Conservation (phyloP, 2,329 filamentous ascomycete species). For the Cladophialophora yegresii region DNA sequence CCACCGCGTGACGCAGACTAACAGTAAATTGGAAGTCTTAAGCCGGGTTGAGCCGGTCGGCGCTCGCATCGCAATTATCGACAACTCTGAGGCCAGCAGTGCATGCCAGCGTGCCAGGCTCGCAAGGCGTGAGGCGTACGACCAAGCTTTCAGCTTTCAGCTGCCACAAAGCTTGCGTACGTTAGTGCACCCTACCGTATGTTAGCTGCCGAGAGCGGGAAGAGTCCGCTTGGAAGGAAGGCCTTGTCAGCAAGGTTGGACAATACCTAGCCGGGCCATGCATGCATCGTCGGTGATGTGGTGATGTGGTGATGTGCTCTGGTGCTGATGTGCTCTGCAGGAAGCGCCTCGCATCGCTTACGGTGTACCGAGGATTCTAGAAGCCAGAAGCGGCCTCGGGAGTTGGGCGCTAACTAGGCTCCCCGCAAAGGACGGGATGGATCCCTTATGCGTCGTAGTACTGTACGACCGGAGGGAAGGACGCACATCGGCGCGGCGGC, state of each 20-base stretch:
- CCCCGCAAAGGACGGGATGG: neutral
- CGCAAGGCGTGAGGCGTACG: neutral
- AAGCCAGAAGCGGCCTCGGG: neutral
- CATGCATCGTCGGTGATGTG: neutral
- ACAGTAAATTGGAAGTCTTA: neutral
- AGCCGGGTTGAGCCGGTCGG: neutral
- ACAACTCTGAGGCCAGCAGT: neutral
- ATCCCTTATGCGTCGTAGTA: no score
- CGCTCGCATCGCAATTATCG: neutral
- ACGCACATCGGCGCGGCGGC: neutral
- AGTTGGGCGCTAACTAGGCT: neutral
- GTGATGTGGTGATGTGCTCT: no score
- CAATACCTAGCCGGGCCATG: neutral
- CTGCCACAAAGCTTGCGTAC: conserved; percentile 3
- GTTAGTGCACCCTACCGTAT: neutral
- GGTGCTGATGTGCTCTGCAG: neutral
- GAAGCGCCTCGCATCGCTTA: neutral
- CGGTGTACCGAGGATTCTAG: neutral
- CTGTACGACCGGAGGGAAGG: no score
- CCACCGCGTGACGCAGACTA: neutral
- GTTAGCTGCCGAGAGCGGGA: neutral
- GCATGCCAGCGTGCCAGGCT: neutral
- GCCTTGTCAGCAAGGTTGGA: neutral
- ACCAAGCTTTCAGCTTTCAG: conserved; percentile 1
- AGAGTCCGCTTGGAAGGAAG: neutral